Conservation (phyloP, 805 yeast genomes). For the Candida maesae region DNA sequence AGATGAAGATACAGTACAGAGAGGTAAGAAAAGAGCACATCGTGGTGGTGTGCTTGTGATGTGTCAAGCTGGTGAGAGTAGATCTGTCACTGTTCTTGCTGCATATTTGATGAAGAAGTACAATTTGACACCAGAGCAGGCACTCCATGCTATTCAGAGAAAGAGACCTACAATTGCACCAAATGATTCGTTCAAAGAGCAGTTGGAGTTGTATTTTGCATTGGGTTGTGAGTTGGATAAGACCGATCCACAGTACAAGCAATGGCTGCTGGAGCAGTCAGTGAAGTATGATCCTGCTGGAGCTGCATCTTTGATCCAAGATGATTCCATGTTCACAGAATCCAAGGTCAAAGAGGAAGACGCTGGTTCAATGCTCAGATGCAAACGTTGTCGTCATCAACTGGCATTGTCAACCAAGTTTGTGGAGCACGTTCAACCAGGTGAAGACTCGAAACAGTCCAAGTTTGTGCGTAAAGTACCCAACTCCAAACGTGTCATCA, state of each 20-base stretch:
- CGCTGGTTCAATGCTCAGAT: slow-evolving; percentile 46
- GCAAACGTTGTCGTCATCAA: slow-evolving; percentile 75
- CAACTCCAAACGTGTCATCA: slow-evolving; percentile 55
- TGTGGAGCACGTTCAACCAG: slow-evolving; percentile 65
- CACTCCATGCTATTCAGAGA: slow-evolving; percentile 72
- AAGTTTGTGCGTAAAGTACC: slow-evolving; percentile 63
- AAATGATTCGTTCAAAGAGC: slow-evolving; percentile 70
- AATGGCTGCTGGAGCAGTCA: slow-evolving; percentile 37
- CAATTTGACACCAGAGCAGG: slow-evolving; percentile 52
- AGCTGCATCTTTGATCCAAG: slow-evolving; percentile 21
- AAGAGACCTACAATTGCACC: slow-evolving; percentile 62
- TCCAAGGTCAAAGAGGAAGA: slow-evolving; percentile 23
- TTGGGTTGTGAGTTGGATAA: slow-evolving; percentile 34
- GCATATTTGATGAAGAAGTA: slow-evolving; percentile 86
- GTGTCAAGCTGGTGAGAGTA: slow-evolving; percentile 90
- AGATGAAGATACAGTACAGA: slow-evolving; percentile 28
- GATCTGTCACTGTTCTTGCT: slow-evolving; percentile 81
- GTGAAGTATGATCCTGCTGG: slow-evolving; percentile 42
- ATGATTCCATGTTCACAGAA: slow-evolving; percentile 31
- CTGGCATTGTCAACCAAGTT: slow-evolving; percentile 63
- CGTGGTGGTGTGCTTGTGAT: slow-evolving; percentile 53
- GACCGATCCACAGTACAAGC: slow-evolving; percentile 37
- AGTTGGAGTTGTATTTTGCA: slow-evolving; percentile 58
- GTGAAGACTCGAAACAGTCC: slow-evolving; percentile 58
- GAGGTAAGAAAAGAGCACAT: slow-evolving; percentile 32